Conservation (phyloP, 768 basidiomycete species). For the Boletus coccyginus region DNA sequence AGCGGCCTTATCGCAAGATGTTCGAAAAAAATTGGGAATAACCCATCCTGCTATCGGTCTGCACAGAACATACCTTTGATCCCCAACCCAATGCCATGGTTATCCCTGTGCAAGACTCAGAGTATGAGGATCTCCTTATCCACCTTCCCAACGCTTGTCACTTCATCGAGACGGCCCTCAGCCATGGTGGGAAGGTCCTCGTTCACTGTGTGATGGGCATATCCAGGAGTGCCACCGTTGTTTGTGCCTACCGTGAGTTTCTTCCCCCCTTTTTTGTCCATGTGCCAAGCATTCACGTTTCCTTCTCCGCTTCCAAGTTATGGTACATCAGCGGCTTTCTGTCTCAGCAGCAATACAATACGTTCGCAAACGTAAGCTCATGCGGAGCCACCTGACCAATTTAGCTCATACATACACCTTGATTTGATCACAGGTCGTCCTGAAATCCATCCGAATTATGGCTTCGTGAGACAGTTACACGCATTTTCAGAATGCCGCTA, state of each 20-base stretch:
- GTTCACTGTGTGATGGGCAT: conserved; percentile 76
- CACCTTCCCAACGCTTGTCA: conserved; percentile 55
- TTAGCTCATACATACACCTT: conserved; percentile 10
- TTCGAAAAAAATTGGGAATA: conserved; percentile 37
- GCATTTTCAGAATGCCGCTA: conserved; percentile 52
- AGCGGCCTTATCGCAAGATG: conserved; percentile 32
- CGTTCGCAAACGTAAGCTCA: conserved; percentile 46
- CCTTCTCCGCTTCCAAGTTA: conserved; percentile 37
- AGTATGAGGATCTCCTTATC: conserved; percentile 59
- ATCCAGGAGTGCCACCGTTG: conserved; percentile 62
- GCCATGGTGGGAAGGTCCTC: conserved; percentile 52
- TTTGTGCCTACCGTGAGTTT: conserved; percentile 53
- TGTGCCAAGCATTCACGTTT: neutral
- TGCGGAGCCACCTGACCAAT: neutral
- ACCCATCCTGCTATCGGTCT: conserved; percentile 59
- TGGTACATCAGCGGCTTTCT: conserved; percentile 44
- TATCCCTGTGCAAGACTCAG: conserved; percentile 41
- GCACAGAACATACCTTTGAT: conserved; percentile 48
- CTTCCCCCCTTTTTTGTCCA: neutral
- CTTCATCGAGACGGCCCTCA: conserved; percentile 62
- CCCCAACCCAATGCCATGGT: conserved; percentile 37
- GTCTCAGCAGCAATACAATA: conserved; percentile 45
- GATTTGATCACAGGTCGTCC: conserved; percentile 33
- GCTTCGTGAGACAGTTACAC: conserved; percentile 59
- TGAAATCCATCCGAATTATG: conserved; percentile 40